Base-by-base conservation (phyloP, 805 yeast genomes). In the Grigorovia jiainica region DNA sequence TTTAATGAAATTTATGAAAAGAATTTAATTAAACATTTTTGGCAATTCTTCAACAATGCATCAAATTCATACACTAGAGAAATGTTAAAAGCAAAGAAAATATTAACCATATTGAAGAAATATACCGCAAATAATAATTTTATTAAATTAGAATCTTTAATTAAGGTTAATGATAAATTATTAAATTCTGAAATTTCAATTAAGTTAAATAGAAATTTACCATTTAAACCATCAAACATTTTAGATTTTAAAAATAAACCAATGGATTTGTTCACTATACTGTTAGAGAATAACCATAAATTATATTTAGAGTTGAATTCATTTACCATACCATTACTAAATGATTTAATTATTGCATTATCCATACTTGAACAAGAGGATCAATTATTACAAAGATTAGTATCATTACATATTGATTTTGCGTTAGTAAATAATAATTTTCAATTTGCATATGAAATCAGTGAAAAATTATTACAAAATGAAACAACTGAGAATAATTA, bases 361-460 rank as follows among this genome's bases (percentile, higher is more conserved):
- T 27, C 31, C 11, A 27, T 27, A 13, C n/a, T n/a, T n/a, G 57
- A 61, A 7, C 45, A 60, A 4, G 38, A 35, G 41, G 15, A 16
- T 5, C 13, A n/a, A 2, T 18, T 15, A 18, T 21, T 25, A 11
- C 36, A 40, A 23, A 44, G 45, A 40, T 46, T 74, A 5, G 57
- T 67, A 42, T 61, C 69, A 13, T 67, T 75, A 33, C 80, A 85
- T 50, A 75, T 86, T 18, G 86, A 83, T 49, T 70, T 80, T 36
- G 76, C 94, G 0, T 64, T 83, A 21, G 76, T 71, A 1, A 76
- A 80, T 38, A 64, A 67, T 45, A 81, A 84, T 56, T 83, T 84
- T 49, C 56, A 58, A 1, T 76, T 66, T 47, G 87, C 94, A 0
- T 70, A 67, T 47, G 59, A 61, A 3, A 62, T 66, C 35, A 55